Evolutionary conservation across 2,329 filamentous ascomycete genomes (phyloP), one percentile per base, ranked within the genome.

Genomic region (Xylaria sp.): DNA sequence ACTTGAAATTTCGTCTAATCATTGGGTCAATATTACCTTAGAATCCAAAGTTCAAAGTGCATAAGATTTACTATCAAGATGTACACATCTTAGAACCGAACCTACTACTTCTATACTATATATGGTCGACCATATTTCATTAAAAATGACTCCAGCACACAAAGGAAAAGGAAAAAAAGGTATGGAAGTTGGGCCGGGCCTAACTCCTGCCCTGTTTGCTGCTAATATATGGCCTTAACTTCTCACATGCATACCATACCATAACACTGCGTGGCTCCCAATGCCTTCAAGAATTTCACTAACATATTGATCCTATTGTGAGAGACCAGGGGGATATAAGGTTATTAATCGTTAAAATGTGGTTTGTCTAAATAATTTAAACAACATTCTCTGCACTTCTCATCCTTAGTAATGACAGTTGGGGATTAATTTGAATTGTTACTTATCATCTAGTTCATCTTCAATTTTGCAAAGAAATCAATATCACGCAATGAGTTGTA

Each of bases 11-110:
- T n/a, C 29, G 49, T 5, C 15, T 42, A 31, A 39, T 42, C 36
- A 54, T 29, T 7, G 22, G 22, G 29, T 29, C 29, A 61, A 45
- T 13, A 42, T 20, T 61, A 61, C 49, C 59, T 27, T 15, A 38
- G 59, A 61, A 47, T 20, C n/a, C n/a, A 61, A 2, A 50, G 15
- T 50, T 17, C 25, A 15, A 50, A 27, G 11, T 42, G 6, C 17
- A 15, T n/a, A n/a, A n/a, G 2, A n/a, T 3, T 5, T 17, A 17
- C 17, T 42, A 42, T 5, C 3, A 42, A 42, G 38, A 17, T 42
- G 7, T 17, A 42, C 7, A 5, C 5, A 17, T 42, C 38, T 50
- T 11, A 31, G 5, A 50, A 29, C 9, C 47, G 5, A n/a, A 29
- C 2, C 29, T 2, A 29, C 47, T 50, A 50, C 4, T 50, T 50